These are phyloP conservation scores for Cyclotella sp. DNA, from an alignment of 108 stramenopile species.

Conservation along the genomic window DNA sequence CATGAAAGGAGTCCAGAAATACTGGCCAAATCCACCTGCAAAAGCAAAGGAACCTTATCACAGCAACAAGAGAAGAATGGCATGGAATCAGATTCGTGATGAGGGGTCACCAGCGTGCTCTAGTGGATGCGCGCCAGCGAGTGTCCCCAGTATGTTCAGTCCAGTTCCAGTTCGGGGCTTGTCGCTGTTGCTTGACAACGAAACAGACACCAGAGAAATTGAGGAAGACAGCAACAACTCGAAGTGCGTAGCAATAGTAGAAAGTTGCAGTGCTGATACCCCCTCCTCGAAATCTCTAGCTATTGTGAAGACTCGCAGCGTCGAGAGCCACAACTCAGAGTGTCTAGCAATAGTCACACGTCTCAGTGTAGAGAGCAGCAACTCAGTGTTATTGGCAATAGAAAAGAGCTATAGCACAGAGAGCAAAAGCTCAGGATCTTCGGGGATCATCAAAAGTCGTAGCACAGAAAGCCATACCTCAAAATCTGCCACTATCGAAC, in stretches of 20 bases:
- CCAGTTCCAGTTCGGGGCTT: conserved; percentile 23
- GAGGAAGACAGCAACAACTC: background rate
- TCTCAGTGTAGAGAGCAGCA: background rate
- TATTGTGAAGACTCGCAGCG: background rate
- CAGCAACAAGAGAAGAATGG: conserved; percentile 9
- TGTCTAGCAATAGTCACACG: background rate
- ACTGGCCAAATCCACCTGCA: background rate
- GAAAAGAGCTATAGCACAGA: too few species aligned
- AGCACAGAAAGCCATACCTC: too few species aligned
- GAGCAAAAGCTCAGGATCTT: too few species aligned
- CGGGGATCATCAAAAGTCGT: too few species aligned
- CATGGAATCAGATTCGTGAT: conserved; percentile 42
- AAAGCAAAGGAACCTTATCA: conserved; percentile 1
- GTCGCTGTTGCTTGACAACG: conserved; percentile 12
- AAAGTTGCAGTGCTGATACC: conserved; percentile 9
- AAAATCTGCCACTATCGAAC: too few species aligned
- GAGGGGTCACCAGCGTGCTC: conserved; percentile 33
- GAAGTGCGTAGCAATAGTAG: background rate
- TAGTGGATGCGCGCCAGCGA: conserved; percentile 43
- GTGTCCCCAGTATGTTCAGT: conserved; percentile 34
- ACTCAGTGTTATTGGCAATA: too few species aligned
- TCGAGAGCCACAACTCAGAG: background rate
- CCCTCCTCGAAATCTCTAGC: background rate
- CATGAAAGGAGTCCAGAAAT: conserved; percentile 12
- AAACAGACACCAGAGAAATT: background rate